Evolutionary conservation across 2,329 filamentous ascomycete species (phyloP).

Genomic region (Colletotrichum nymphaeae): DNA sequence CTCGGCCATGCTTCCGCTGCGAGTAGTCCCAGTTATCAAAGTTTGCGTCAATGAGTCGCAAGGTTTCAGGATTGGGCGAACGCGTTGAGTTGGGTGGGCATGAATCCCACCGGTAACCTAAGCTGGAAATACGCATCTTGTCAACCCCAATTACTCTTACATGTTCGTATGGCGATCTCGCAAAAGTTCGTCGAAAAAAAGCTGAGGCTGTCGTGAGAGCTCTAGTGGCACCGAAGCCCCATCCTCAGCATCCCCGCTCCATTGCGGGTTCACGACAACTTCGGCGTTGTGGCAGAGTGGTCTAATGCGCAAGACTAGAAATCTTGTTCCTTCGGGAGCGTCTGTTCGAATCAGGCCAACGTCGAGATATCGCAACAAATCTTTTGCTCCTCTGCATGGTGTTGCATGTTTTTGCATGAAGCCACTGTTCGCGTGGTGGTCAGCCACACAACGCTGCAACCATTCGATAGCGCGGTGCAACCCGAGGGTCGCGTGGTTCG

Average conservation of each 20-base stretch:
- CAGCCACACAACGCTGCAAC: neutral
- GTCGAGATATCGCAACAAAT: neutral
- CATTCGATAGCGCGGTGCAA: neutral
- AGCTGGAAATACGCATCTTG: neutral
- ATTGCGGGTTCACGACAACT: conserved; percentile 1
- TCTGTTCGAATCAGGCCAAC: conserved; percentile 36
- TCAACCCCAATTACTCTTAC: neutral
- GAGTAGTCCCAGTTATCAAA: neutral
- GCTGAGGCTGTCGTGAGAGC: neutral
- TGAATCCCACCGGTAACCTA: neutral
- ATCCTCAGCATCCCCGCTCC: neutral
- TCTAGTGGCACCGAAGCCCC: neutral
- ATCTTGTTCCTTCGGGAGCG: conserved; percentile 36
- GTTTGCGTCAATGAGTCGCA: neutral
- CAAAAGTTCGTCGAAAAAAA: neutral
- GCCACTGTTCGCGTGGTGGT: neutral
- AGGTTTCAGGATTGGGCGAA: neutral
- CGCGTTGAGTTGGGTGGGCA: neutral
- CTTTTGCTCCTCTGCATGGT: neutral
- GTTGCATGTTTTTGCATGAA: neutral
- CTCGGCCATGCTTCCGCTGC: neutral
- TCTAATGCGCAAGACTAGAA: conserved; percentile 37
- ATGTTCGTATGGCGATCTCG: neutral
- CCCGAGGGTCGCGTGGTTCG: neutral
- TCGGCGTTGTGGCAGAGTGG: conserved; percentile 35